Evolutionary conservation across 805 yeast species (phyloP), one percentile per base, ranked within the genome.

Genomic region (Sugiyamaella smithiae): DNA sequence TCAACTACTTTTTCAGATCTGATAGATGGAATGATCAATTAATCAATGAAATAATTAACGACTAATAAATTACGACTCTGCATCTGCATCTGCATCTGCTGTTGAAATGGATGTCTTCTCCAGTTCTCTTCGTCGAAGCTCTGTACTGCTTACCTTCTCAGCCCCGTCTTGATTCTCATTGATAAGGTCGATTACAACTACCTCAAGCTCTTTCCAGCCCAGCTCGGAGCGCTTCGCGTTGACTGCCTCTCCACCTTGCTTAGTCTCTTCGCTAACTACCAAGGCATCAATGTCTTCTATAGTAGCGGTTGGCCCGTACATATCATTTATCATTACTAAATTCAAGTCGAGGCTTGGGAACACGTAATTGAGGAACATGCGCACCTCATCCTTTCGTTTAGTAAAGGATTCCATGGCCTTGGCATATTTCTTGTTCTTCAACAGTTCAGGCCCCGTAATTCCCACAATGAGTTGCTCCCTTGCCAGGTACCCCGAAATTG

Each of bases 241-340:
- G 38, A 93, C 84, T 49, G 72, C 71, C 0, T 69, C 76, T 0
- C 87, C 98, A 1, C 98, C 98, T 7, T 73, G 63, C 0, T 73
- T 67, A 0, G 97, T 84, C 59, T 93, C 99, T 38, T 79, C 73
- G 55, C 96, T 87, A 2, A 93, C 80, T 0, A 91, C 81, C 35
- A 93, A 72, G 0, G 89, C 84, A 56, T 90, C 86, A 33, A 93
- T 87, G 43, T 81, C 82, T 11, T 74, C 73, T 1, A 85, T 74
- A 9, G 76, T 74, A 0, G 88, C 96, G 0, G 99, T 89, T 3
- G 98, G 99, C 0, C 99, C 99, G 67, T 95, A 89, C 0, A 90
- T 76, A 63, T 93, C 98, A 51, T 81, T 76, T 40, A 93, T 82
- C 54, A 84, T 80, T 44, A 75, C 76, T 1, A 84, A 68, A 24